A percentile compares a stretch with the other conserved stretches of the same genome.
These are phyloP conservation scores for Enterospora canceri DNA, from an alignment of 371 early-diverging fungal species.

Conservation along the genomic window DNA sequence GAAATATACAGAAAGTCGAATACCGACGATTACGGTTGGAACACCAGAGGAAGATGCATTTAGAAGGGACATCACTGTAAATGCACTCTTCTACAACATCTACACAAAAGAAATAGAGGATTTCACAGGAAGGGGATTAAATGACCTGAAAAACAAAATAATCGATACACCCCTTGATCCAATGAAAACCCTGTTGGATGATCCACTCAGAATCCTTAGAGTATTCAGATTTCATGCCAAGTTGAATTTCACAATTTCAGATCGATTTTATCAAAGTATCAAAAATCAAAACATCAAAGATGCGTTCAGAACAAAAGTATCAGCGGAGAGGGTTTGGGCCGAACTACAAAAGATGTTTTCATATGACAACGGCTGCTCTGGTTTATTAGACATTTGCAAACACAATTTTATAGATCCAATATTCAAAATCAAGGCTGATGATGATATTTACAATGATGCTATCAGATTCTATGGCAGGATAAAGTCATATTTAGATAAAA, in stretches of 20 bases:
- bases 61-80: slow-evolving; percentile 91
- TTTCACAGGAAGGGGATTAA: slow-evolving; percentile 61
- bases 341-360: slow-evolving; percentile 85
- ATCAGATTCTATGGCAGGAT: not conserved
- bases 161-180: slow-evolving; percentile 78
- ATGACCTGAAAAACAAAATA: slow-evolving; percentile 50
- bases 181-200: slow-evolving; percentile 77
- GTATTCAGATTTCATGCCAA: slow-evolving; percentile 82
- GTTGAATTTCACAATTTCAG: slow-evolving; percentile 67
- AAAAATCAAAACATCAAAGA: slow-evolving; percentile 28
- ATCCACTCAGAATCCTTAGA: slow-evolving; percentile 86
- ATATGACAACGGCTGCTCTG: slow-evolving; percentile 53
- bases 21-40: slow-evolving; percentile 73
- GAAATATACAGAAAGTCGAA: slow-evolving; percentile 68
- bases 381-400: slow-evolving; percentile 28
- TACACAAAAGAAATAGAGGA: slow-evolving; percentile 75
- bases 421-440: slow-evolving; percentile 13
- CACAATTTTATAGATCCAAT: slow-evolving; percentile 18
- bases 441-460: not conserved
- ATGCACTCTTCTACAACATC: slow-evolving; percentile 90
- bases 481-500: not conserved
- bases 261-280: slow-evolving; percentile 61
- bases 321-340: slow-evolving; percentile 76
- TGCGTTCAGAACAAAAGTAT: slow-evolving; percentile 70
- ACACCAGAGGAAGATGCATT: slow-evolving; percentile 84